Conservation (phyloP, 148 eudicot genomes). For the Spergularia bocconei region DNA sequence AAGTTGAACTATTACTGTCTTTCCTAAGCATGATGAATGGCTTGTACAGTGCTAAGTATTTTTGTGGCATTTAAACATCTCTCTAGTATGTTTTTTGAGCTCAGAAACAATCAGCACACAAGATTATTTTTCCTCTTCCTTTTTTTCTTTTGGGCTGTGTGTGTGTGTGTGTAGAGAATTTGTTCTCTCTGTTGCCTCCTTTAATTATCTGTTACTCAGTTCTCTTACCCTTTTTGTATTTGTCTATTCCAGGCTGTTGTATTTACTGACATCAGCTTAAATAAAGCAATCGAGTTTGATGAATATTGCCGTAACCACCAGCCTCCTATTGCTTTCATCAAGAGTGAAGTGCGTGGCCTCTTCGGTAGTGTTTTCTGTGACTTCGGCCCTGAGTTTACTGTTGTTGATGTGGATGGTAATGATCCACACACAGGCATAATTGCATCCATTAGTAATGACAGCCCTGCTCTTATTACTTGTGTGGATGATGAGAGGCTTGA, state of each 20-base stretch:
- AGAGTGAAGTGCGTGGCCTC: conserved; percentile 63
- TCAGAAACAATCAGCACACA: not conserved
- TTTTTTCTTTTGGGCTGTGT: not conserved
- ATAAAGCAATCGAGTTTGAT: conserved; percentile 57
- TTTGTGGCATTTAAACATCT: not conserved
- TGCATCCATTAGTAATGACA: conserved; percentile 65
- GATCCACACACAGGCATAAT: conserved; percentile 66
- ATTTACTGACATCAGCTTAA: conserved; percentile 51
- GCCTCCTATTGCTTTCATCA: conserved; percentile 70
- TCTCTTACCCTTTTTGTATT: not conserved
- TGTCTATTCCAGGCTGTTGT: conserved; percentile 50
- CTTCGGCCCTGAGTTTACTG: conserved; percentile 66
- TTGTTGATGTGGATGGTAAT: conserved; percentile 62
- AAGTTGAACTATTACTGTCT: not conserved
- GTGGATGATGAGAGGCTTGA: conserved; percentile 80
- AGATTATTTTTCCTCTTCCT: not conserved
- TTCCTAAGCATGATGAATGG: not conserved
- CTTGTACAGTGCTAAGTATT: not conserved
- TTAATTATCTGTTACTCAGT: not conserved
- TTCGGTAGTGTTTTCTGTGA: conserved; percentile 71
- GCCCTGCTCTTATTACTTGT: conserved; percentile 61
- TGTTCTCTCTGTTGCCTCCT: not conserved
- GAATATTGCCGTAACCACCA: conserved; percentile 61
- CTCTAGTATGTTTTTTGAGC: not conserved
- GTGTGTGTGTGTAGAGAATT: not conserved